Evolutionary conservation across 1,284 basidiomycete species (phyloP).

Genomic region (Irpex sp.): DNA sequence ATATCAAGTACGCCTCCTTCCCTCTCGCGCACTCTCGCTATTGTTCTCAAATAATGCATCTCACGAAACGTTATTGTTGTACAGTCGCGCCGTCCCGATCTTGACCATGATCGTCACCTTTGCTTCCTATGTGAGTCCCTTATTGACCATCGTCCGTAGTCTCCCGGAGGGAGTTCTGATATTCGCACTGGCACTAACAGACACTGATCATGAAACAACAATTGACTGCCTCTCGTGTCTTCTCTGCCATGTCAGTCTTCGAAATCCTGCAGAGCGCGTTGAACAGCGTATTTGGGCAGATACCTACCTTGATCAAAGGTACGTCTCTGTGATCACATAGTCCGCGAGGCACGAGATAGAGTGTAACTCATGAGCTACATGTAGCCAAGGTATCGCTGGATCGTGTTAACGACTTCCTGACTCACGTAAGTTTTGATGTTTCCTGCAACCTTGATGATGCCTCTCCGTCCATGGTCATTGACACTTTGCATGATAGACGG

Average conservation of each 20-base stretch:
- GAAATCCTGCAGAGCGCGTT: neutral
- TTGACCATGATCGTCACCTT: conserved; percentile 68
- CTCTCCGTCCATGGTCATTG: no score
- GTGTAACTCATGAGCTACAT: conserved; percentile 6
- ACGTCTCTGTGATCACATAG: conserved; percentile 13
- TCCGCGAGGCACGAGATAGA: neutral
- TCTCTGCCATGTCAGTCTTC: conserved; percentile 35
- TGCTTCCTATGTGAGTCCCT: conserved; percentile 43
- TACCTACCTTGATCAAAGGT: conserved; percentile 32
- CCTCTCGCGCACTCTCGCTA: neutral
- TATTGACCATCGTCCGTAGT: neutral
- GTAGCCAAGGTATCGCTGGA: conserved; percentile 44
- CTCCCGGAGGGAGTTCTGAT: no score
- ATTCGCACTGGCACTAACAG: conserved; percentile 16
- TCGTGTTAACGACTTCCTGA: conserved; percentile 44
- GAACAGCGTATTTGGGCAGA: conserved; percentile 15
- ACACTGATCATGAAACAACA: conserved; percentile 30
- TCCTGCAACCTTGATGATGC: no score
- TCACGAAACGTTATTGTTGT: conserved; percentile 6
- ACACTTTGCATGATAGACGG: conserved; percentile 30
- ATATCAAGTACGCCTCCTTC: conserved; percentile 30
- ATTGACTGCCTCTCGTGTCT: conserved; percentile 35
- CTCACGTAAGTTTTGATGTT: conserved; percentile 28
- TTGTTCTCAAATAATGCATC: neutral
- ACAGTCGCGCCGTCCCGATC: conserved; percentile 59